Percentiles rank a stretch among this genome's conserved stretches.
Conservation (phyloP, 2,329 filamentous ascomycete species). For the Verticillium tricorpus region DNA sequence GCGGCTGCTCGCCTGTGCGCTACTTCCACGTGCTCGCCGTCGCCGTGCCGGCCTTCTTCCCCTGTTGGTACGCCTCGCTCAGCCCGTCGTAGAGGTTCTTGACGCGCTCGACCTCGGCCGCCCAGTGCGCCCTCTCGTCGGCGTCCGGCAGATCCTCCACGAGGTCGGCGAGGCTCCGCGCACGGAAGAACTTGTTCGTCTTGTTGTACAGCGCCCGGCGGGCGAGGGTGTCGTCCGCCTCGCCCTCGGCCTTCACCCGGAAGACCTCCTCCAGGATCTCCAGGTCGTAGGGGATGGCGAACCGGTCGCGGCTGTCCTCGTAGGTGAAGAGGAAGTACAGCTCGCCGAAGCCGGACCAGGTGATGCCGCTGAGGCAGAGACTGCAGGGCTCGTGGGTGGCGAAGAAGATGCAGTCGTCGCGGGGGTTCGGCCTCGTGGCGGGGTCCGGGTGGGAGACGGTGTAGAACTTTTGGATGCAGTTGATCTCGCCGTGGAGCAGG, state of each 20-base stretch:
- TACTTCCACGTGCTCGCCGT: slow-evolving; percentile 47
- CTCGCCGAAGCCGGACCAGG: slow-evolving; percentile 53
- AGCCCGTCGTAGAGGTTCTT: slow-evolving; percentile 43
- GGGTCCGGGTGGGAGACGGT: slow-evolving; percentile 27
- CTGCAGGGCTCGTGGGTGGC: slow-evolving; percentile 57
- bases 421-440: slow-evolving; percentile 30
- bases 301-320: slow-evolving; percentile 52
- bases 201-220: slow-evolving; percentile 46
- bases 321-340: slow-evolving; percentile 57
- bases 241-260: slow-evolving; percentile 34
- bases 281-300: slow-evolving; percentile 53
- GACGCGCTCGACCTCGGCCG: slow-evolving; percentile 37
- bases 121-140: slow-evolving; percentile 26
- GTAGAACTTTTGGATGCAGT: slow-evolving; percentile 57
- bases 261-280: slow-evolving; percentile 53
- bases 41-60: slow-evolving; percentile 35
- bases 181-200: slow-evolving; percentile 51
- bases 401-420: slow-evolving; percentile 49
- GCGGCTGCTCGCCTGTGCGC: neutral
- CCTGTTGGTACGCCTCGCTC: slow-evolving; percentile 44
- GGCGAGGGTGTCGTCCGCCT: slow-evolving; percentile 31
- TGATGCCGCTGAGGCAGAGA: slow-evolving; percentile 52
- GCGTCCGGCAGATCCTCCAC: slow-evolving; percentile 29
- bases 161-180: slow-evolving; percentile 36
- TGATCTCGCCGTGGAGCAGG: slow-evolving; percentile 55